Percentiles rank a stretch among this genome's conserved stretches.
Conservation (phyloP, 768 basidiomycete genomes). For the Leucogyrophana mollusca region DNA sequence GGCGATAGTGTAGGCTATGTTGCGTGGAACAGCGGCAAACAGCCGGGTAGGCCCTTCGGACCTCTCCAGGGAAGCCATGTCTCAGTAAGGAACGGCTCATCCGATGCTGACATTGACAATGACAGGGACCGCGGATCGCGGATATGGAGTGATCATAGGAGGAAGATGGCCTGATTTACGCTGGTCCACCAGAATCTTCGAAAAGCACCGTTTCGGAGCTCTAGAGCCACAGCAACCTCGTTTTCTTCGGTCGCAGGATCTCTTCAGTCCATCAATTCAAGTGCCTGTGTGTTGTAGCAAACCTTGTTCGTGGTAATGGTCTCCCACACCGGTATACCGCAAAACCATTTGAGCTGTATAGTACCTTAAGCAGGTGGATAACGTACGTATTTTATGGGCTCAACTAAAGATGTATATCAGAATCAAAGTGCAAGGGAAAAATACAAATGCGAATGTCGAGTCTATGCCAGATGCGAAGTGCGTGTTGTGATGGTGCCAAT, state of each 20-base stretch:
- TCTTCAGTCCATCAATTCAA: too few species aligned
- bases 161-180: constrained; percentile 8
- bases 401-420: too few species aligned
- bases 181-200: constrained; percentile 3
- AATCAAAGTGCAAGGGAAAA: constrained; percentile 26
- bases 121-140: constrained; percentile 17
- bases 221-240: constrained; percentile 1
- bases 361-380: too few species aligned
- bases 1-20: too few species aligned
- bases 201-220: constrained; percentile 6
- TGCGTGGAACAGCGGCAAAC: too few species aligned
- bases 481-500: constrained; percentile 19
- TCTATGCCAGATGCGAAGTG: constrained; percentile 36
- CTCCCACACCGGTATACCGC: too few species aligned
- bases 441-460: constrained; percentile 32
- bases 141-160: constrained; percentile 6
- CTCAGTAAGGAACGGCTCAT: constrained; percentile 12
- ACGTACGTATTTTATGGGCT: too few species aligned
- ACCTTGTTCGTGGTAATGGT: too few species aligned
- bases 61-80: constrained; percentile 12
- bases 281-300: too few species aligned
- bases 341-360: too few species aligned
- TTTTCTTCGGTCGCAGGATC: too few species aligned
- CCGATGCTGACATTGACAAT: not conserved
- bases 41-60: too few species aligned